phyloP scores from a whole-genome alignment of 164 flowering plant species.

The Vitis labrusca region DNA sequence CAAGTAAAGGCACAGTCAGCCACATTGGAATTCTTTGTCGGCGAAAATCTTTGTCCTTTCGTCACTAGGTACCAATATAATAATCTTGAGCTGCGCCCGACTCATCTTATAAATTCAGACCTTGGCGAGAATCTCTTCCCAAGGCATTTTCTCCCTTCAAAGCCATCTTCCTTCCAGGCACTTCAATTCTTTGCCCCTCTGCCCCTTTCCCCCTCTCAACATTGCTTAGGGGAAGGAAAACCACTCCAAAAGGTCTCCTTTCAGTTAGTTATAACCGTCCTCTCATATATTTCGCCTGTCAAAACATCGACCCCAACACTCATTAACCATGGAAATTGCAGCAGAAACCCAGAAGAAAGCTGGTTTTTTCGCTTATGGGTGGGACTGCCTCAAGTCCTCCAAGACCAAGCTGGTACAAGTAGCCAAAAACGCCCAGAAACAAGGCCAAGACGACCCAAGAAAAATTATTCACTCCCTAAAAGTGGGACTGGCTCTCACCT shows the following conservation, averaged over 20 bases:
- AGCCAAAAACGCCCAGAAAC: slow-evolving; percentile 32
- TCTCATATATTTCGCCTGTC: too few relatives aligned
- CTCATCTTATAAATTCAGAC: slow-evolving; percentile 32
- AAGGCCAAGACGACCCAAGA: slow-evolving; percentile 79
- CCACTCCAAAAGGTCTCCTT: background rate
- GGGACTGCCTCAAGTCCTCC: slow-evolving; percentile 28
- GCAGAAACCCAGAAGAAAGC: slow-evolving; percentile 23
- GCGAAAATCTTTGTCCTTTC: slow-evolving; percentile 26
- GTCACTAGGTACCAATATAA: slow-evolving; percentile 6
- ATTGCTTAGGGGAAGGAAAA: background rate
- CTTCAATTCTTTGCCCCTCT: background rate
- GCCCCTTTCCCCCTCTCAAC: background rate
- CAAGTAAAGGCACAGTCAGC: slow-evolving; percentile 20
- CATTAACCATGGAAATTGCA: slow-evolving; percentile 33
- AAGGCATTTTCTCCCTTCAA: background rate
- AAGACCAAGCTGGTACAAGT: slow-evolving; percentile 15
- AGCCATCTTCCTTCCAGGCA: background rate
- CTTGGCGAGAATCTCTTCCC: slow-evolving; percentile 1
- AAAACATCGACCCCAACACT: background rate
- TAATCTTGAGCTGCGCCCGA: background rate
- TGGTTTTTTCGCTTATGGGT: slow-evolving; percentile 23
- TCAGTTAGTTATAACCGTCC: background rate
- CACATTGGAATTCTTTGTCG: slow-evolving; percentile 3
- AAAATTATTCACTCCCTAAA: slow-evolving; percentile 64
- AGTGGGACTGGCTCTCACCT: slow-evolving; percentile 75